Conservation (phyloP, 371 early-diverging fungal genomes). For the Actinomortierella ambigua region DNA sequence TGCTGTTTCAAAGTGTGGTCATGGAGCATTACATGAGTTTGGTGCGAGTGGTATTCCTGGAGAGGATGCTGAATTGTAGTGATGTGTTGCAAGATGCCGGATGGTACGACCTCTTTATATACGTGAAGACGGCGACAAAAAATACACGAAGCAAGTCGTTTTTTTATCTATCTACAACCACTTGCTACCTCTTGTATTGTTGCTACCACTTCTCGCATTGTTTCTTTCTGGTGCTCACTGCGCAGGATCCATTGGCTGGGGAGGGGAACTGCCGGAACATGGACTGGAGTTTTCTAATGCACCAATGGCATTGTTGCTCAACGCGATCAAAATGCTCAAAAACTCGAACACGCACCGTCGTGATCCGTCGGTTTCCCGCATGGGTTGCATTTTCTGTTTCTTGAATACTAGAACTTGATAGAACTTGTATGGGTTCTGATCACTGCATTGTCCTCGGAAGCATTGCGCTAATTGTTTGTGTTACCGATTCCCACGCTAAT, state of each 20-base stretch:
- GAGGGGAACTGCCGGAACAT: not conserved
- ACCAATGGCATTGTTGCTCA: constrained; percentile 1
- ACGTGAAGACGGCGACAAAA: constrained; percentile 1
- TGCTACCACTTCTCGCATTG: not conserved
- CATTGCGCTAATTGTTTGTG: too few relatives aligned
- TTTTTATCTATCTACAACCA: constrained; percentile 1
- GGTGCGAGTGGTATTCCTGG: constrained; percentile 1
- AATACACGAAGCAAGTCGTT: constrained; percentile 6
- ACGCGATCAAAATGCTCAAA: too few relatives aligned
- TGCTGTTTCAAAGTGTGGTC: constrained; percentile 5
- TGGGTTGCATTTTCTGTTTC: too few relatives aligned
- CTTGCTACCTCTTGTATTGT: not conserved
- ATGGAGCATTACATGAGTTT: constrained; percentile 8
- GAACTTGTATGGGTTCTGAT: too few relatives aligned
- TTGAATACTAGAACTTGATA: too few relatives aligned
- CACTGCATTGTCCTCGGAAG: too few relatives aligned
- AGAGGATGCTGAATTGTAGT: not conserved
- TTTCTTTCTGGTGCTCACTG: constrained; percentile 8
- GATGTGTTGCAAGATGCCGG: constrained; percentile 6
- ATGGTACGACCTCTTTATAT: constrained; percentile 7
- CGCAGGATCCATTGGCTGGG: not conserved
- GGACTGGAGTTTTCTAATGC: constrained; percentile 5
- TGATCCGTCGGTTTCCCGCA: too few relatives aligned
- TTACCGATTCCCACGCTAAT: too few relatives aligned
- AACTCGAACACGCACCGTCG: too few relatives aligned